Percentiles rank a stretch among this genome's conserved stretches.
These are phyloP conservation scores for Pulveroboletus ravenelii DNA, from an alignment of 768 basidiomycete species.

Conservation along the genomic window DNA sequence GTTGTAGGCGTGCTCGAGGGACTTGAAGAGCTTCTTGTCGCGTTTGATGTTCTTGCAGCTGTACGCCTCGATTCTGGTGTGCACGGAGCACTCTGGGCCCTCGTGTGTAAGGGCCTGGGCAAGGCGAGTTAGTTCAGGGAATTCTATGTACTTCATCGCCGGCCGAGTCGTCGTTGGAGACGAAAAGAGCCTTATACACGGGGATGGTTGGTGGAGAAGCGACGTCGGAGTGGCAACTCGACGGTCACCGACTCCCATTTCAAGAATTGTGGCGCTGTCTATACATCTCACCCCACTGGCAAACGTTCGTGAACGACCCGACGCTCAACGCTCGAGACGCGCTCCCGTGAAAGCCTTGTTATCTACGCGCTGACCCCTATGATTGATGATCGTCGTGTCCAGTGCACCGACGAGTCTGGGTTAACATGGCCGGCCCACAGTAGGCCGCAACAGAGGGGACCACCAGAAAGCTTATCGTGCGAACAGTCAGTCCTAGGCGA, in stretches of 20 bases:
- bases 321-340: neutral
- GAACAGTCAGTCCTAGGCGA: neutral
- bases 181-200: neutral
- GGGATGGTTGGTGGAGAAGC: neutral
- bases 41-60: slow-evolving; percentile 96
- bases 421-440: neutral
- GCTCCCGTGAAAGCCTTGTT: neutral
- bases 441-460: neutral
- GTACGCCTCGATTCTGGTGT: slow-evolving; percentile 94
- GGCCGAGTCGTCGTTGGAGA: neutral
- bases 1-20: slow-evolving; percentile 81
- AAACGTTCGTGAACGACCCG: slow-evolving; percentile 5
- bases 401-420: neutral
- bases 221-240: slow-evolving; percentile 20
- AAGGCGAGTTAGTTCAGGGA: slow-evolving; percentile 71
- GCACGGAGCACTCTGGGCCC: slow-evolving; percentile 82
- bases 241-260: slow-evolving; percentile 8
- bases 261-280: slow-evolving; percentile 14
- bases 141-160: slow-evolving; percentile 86
- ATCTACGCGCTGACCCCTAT: neutral
- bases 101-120: slow-evolving; percentile 79
- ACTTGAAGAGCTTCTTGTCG: slow-evolving; percentile 94
- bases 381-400: neutral
- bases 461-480: neutral
- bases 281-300: neutral